Base-by-base conservation (phyloP, 2,329 filamentous ascomycete genomes). In the Lasiodiplodia sp. region DNA sequence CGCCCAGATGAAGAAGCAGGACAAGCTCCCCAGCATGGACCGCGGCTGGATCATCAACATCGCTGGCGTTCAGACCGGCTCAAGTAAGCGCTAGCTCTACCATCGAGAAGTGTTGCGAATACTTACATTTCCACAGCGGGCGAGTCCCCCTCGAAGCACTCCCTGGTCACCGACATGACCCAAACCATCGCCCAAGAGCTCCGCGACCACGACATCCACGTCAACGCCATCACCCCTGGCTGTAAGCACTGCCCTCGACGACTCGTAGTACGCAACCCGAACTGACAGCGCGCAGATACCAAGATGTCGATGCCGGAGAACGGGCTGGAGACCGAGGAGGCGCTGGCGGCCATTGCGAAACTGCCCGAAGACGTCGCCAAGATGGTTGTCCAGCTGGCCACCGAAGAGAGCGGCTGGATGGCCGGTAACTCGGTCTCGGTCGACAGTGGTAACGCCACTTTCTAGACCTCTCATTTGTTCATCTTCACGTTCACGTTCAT, bases 41-140 rank as follows among this genome's bases (percentile, higher is more conserved):
- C 76, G 86, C 38, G 87, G 86, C 3, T 78, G 79, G 72, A 88
- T 89, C 71, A 79, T 88, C 69, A 89, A 89, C 72, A 76, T 87
- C 2, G 79, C 85, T 56, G 85, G 85, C 12, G 62, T 86, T 21
- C 77, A 84, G 1, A 75, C 72, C 70, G 69, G 70, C 60, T 71
- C 72, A 16, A 75, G 73, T 34, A 71, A 72, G 75, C 57, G 47
- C 73, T 71, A 52, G 31, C 56, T 18, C 7, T 11, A 40, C 44
- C 28, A 11, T 18, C 23, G 25, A n/a, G 10, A 51, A 25, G 23
- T 37, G 18, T 7, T 25, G 23, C 10, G 23, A 14, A 38, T 18
- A 52, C 52, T 51, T 23, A 60, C 31, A 18, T 1, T 8, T 21
- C 4, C 23, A 55, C 70, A 76, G 78, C 79, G 23, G 75, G 76